A percentile compares a stretch with the other conserved stretches of the same genome.
These are phyloP conservation scores for Tolypocladium inflatum DNA, from an alignment of 2,329 filamentous ascomycete genomes.

Conservation along the genomic window DNA sequence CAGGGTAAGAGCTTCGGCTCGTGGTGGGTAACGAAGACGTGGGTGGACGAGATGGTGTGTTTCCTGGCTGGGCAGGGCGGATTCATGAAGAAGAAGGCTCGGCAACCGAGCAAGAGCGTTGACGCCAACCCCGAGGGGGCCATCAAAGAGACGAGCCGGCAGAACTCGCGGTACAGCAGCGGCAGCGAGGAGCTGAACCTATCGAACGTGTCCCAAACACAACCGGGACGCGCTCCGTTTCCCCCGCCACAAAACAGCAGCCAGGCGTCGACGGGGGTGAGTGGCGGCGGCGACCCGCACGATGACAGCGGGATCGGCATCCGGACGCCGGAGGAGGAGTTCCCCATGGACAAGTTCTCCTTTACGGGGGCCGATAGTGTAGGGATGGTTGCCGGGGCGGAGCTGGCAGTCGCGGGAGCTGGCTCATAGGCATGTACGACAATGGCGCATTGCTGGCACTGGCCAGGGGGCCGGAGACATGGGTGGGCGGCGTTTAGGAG, in stretches of 20 bases:
- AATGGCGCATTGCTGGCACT: background rate
- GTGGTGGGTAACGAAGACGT: conserved; percentile 94
- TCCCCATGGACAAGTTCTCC: conserved; percentile 49
- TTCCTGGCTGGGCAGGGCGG: conserved; percentile 87
- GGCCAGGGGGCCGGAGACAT: background rate
- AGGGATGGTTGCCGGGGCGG: conserved; percentile 20
- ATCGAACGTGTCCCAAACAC: conserved; percentile 34
- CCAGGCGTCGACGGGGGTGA: conserved; percentile 25
- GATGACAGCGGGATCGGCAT: conserved; percentile 73
- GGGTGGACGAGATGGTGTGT: conserved; percentile 86
- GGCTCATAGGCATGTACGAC: background rate
- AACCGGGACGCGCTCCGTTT: conserved; percentile 41
- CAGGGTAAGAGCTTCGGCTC: conserved; percentile 76
- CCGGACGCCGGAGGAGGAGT: conserved; percentile 56
- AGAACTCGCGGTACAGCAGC: conserved; percentile 30
- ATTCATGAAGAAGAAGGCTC: conserved; percentile 58
- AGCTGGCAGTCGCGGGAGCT: conserved; percentile 13
- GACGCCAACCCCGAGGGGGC: conserved; percentile 22
- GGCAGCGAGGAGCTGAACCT: conserved; percentile 36
- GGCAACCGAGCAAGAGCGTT: conserved; percentile 17
- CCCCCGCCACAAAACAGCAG: conserved; percentile 32
- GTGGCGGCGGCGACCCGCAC: conserved; percentile 36
- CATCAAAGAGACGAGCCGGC: conserved; percentile 24
- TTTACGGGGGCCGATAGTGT: conserved; percentile 28
- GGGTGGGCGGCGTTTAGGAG: conserved; percentile 5